Percentiles rank a stretch among this genome's conserved stretches.
Conservation (phyloP, 257 asterid genomes). For the Nicotiana otophora region DNA sequence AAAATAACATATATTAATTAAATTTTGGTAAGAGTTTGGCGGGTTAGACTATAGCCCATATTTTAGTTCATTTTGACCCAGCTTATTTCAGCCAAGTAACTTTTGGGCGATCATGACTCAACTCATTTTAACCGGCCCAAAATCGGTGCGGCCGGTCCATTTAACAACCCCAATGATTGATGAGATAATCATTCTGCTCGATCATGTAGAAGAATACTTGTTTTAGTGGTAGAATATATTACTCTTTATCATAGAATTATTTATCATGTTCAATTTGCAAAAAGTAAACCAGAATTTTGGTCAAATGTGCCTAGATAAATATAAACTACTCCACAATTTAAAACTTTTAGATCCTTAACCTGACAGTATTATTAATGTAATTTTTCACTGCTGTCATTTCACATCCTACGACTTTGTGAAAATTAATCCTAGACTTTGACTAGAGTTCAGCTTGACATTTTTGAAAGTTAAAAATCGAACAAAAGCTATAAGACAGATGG, state of each 20-base stretch:
- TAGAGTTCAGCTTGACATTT: background rate
- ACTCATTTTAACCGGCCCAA: too few relatives aligned
- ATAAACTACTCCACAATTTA: background rate
- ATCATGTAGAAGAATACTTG: background rate
- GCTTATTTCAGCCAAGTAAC: too few relatives aligned
- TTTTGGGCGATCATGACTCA: too few relatives aligned
- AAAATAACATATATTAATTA: too few relatives aligned
- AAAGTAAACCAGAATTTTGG: background rate
- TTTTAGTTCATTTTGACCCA: too few relatives aligned
- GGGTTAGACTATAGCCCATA: too few relatives aligned
- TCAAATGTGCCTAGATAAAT: background rate
- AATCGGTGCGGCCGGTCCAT: fast-evolving
- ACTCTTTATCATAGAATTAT: background rate
- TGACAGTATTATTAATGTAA: background rate
- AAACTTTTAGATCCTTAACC: background rate
- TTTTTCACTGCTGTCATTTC: background rate
- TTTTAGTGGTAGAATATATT: too few relatives aligned
- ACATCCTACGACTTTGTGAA: background rate
- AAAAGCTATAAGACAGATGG: background rate
- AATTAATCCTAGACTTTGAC: background rate
- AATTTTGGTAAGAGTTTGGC: too few relatives aligned
- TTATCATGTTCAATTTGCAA: background rate
- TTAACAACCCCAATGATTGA: background rate
- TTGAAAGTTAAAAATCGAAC: background rate
- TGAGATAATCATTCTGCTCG: background rate